Evolutionary conservation across 805 yeast genomes (phyloP), one percentile per base, ranked within the genome.

Genomic region (Candida xyloterini): DNA sequence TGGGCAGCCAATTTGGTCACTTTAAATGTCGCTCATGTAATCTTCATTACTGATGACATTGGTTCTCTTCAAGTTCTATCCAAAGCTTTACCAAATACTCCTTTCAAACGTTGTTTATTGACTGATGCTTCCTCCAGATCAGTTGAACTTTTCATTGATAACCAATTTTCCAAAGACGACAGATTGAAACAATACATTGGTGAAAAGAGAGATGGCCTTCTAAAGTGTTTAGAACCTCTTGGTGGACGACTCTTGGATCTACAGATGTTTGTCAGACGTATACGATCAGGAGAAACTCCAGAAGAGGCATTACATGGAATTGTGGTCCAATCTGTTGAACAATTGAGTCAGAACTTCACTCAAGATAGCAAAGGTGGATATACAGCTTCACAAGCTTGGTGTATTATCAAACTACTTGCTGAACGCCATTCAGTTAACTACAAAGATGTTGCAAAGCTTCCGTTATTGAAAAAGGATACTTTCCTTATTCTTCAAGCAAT

Each of bases 171-270:
- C 7, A 53, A 55, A 9, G 58, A 55, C 25, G 46, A 54, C 21
- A 42, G 42, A 11, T 44, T 53, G 3, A 26, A 41, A 3, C 16
- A 51, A 5, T 49, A 51, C 15, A 46, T 59, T 5, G 45, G 51
- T 10, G 45, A 55, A 2, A 48, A 45, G 7, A 27, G 38, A 13
- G 35, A 33, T 11, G 71, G 69, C 8, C 68, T 89, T 16, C 81
- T 77, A 16, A 62, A 65, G 5, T 73, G 81, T 23, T 64, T 90
- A 24, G 77, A 67, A 20, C 95, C 95, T 10, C 64, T 93, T 20
- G 99, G 99, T 15, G 99, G 99, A 28, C 78, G 99, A 47, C 84
- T 91, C 90, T 71, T 89, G 31, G 99, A 93, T 60, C 69, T 93
- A 36, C 96, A 93, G 62, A 82, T 91, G 21, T 89, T 87, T 63